These are phyloP conservation scores for Acer campestre DNA, from an alignment of 345 rosid species.

Conservation along the genomic window DNA sequence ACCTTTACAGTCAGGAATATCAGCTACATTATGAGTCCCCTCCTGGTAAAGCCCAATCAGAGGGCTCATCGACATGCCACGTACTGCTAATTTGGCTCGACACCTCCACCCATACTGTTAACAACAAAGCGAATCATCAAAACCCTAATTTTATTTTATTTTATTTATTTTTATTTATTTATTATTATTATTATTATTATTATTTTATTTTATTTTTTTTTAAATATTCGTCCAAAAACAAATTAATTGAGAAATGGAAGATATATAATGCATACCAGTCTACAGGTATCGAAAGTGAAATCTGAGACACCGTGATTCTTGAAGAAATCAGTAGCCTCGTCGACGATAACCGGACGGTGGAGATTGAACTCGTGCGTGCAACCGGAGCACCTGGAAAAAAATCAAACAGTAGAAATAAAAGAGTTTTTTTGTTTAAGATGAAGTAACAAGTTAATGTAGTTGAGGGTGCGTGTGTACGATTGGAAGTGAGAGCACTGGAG, in stretches of 20 bases:
- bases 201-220: too few relatives aligned
- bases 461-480: conserved; percentile 45
- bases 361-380: conserved; percentile 88
- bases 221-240: not conserved
- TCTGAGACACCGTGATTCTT: conserved; percentile 64
- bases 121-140: conserved; percentile 20
- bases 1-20: conserved; percentile 91
- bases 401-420: not conserved
- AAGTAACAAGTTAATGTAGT: not conserved
- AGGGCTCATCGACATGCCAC: conserved; percentile 68
- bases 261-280: conserved; percentile 49
- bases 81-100: conserved; percentile 87
- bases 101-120: conserved; percentile 93
- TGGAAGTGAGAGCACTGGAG: conserved; percentile 86
- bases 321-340: conserved; percentile 75
- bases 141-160: too few relatives aligned
- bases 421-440: not conserved
- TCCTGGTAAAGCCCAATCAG: conserved; percentile 87
- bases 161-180: too few relatives aligned
- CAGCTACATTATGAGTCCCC: conserved; percentile 81
- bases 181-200: too few relatives aligned
- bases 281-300: conserved; percentile 83
- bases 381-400: conserved; percentile 78
- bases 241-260: conserved; percentile 15
- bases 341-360: conserved; percentile 68